These are phyloP conservation scores for Pharnaceum exiguum DNA, from an alignment of 148 eudicot genomes.

Conservation along the genomic window DNA sequence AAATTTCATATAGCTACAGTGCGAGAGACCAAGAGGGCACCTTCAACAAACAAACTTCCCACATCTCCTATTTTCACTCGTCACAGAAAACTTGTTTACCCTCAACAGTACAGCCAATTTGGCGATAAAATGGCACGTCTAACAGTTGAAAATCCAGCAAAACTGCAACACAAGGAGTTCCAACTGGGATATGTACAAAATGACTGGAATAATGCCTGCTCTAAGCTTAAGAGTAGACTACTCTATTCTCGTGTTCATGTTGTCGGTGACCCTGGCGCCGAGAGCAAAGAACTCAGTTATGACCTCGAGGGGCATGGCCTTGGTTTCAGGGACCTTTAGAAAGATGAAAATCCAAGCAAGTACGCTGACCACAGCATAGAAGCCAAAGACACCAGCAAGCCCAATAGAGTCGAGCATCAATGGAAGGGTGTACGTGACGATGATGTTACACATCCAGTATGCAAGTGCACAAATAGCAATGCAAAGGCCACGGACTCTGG, in stretches of 20 bases:
- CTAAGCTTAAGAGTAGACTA: background rate
- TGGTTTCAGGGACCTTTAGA: constrained; percentile 58
- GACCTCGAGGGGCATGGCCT: constrained; percentile 64
- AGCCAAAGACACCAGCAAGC: constrained; percentile 47
- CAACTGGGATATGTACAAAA: constrained; percentile 7
- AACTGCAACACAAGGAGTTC: background rate
- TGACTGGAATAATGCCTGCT: constrained; percentile 6
- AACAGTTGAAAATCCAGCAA: background rate
- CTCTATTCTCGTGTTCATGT: constrained; percentile 14
- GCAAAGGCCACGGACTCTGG: constrained; percentile 52
- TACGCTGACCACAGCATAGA: constrained; percentile 39
- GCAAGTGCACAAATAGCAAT: constrained; percentile 55
- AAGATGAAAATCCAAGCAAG: constrained; percentile 46
- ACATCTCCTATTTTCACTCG: background rate
- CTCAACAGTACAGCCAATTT: background rate
- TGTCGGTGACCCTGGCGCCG: constrained; percentile 30
- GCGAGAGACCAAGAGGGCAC: background rate
- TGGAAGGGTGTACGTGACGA: constrained; percentile 50
- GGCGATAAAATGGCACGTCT: background rate
- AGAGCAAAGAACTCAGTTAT: constrained; percentile 58
- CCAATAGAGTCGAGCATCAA: constrained; percentile 43
- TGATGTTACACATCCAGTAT: constrained; percentile 50
- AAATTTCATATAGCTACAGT: background rate
- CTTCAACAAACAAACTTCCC: background rate
- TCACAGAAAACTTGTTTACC: background rate